Percentiles rank a stretch among this genome's conserved stretches.
phyloP scores from a whole-genome alignment of 192 early-diverging fungal species.

The Diversispora epigaea region DNA sequence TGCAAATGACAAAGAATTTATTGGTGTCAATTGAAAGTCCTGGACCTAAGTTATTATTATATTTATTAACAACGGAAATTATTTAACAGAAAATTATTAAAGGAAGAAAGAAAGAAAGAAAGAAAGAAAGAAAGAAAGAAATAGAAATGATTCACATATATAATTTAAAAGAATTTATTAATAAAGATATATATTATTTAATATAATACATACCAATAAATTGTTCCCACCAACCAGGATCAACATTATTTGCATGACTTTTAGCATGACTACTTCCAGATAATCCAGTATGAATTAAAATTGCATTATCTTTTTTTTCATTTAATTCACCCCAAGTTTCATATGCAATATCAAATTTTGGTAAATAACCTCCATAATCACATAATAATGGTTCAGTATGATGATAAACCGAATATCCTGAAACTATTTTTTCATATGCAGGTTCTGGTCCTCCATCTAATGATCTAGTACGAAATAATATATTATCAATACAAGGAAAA shows the following conservation, averaged over 20 bases:
- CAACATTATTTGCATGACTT: slow-evolving; percentile 73
- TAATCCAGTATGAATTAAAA: slow-evolving; percentile 93
- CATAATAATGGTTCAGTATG: slow-evolving; percentile 68
- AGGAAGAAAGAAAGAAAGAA: slow-evolving; percentile 15
- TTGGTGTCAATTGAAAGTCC: slow-evolving; percentile 88
- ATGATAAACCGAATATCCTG: slow-evolving; percentile 68
- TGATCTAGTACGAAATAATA: slow-evolving; percentile 60
- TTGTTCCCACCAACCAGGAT: slow-evolving; percentile 95
- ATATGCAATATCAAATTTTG: slow-evolving; percentile 82
- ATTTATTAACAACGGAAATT: neutral
- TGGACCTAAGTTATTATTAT: slow-evolving; percentile 49
- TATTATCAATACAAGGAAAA: slow-evolving; percentile 75
- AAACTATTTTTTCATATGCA: slow-evolving; percentile 76
- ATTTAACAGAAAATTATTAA: slow-evolving; percentile 15
- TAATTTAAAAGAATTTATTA: too few species aligned
- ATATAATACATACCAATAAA: slow-evolving; percentile 69
- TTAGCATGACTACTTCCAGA: slow-evolving; percentile 90
- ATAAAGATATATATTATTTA: too few species aligned
- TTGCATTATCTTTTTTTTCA: slow-evolving; percentile 74
- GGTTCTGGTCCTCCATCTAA: slow-evolving; percentile 77
- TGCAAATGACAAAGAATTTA: slow-evolving; percentile 94
- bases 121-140: slow-evolving; percentile 1
- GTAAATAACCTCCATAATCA: slow-evolving; percentile 81
- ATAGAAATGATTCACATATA: too few species aligned
- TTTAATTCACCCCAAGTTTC: slow-evolving; percentile 97